Conservation (phyloP, 1,284 basidiomycete genomes). For the Sanghuangporus sanghuang region DNA sequence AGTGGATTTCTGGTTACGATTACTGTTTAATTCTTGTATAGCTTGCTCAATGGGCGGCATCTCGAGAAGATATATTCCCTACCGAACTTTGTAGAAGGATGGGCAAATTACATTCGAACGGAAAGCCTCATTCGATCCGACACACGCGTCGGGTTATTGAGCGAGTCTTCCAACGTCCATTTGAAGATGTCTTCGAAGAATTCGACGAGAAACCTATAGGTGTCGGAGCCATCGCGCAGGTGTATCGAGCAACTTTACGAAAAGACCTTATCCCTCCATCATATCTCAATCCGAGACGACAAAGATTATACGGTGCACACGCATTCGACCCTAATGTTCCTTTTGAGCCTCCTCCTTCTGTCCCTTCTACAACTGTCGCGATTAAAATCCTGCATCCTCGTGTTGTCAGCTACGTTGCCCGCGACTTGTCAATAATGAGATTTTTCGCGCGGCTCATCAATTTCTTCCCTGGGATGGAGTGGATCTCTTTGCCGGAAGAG, state of each 20-base stretch:
- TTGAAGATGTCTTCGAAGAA: slow-evolving; percentile 88
- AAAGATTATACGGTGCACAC: slow-evolving; percentile 40
- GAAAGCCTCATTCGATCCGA: slow-evolving; percentile 74
- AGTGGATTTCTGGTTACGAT: slow-evolving; percentile 7
- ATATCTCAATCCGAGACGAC: slow-evolving; percentile 66
- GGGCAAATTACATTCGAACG: slow-evolving; percentile 86
- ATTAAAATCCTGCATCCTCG: slow-evolving; percentile 95
- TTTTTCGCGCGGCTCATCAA: slow-evolving; percentile 86
- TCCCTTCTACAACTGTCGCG: slow-evolving; percentile 82
- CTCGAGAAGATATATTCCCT: slow-evolving; percentile 92
- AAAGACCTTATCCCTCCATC: slow-evolving; percentile 79
- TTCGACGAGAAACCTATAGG: slow-evolving; percentile 90
- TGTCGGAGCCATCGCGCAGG: slow-evolving; percentile 97
- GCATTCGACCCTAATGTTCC: slow-evolving; percentile 51
- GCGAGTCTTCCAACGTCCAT: slow-evolving; percentile 75
- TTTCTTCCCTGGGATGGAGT: slow-evolving; percentile 88
- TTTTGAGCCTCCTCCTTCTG: slow-evolving; percentile 56
- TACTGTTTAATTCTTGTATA: slow-evolving; percentile 28
- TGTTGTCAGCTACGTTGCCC: slow-evolving; percentile 74
- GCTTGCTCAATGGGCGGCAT: slow-evolving; percentile 98
- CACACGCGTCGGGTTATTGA: slow-evolving; percentile 87
- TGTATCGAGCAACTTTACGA: slow-evolving; percentile 83
- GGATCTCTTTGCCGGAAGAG: slow-evolving; percentile 96
- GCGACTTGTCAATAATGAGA: slow-evolving; percentile 92
- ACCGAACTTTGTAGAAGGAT: slow-evolving; percentile 85